Base-by-base conservation (phyloP, 2,329 filamentous ascomycete genomes). In the Emergomyces pasteurianus region DNA sequence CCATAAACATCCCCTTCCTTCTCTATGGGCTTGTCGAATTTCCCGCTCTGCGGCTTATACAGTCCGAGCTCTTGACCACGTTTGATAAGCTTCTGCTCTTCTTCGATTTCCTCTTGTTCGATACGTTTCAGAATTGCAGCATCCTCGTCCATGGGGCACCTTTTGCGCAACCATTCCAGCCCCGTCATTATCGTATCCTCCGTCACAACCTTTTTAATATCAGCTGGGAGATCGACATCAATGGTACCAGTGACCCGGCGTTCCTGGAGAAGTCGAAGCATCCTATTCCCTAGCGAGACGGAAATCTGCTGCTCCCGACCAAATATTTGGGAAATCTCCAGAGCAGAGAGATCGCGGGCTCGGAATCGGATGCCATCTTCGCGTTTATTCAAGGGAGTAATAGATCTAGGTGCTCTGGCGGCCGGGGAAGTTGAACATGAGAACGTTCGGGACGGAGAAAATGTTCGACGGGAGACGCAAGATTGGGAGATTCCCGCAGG, bases 141-240 rank as follows among this genome's bases (percentile, higher is more conserved):
- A 64, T 80, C 78, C 64, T 80, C 78, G 28, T 80, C 77, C 14
- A 79, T 60, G 0, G 77, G 75, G 36, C 76, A 73, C 16, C 73
- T 71, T 23, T 63, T 61, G 18, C 78, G 75, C 6, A 80, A 68
- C 72, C 75, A 80, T 49, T 70, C 61, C 43, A 80, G 63, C 1
- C 72, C 75, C 16, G 65, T 67, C 43, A 73, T 69, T 10, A 77
- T 67, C 40, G 72, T 69, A 23, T 69, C 64, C 31, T 72, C 63
- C 23, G 68, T 70, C 23, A 73, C 66, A 14, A 67, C 62, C n/a
- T 67, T 65, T 57, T 66, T 67, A 40, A 78, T 70, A 58, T 78
- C 74, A 31, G 65, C 63, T 3, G 77, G 75, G 5, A 79, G 67
- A 21, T 74, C 71, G 16, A 77, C 66, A 60, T 80, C 78, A 14